Conservation (phyloP, 805 yeast species). For the Ogataea methanolica region DNA sequence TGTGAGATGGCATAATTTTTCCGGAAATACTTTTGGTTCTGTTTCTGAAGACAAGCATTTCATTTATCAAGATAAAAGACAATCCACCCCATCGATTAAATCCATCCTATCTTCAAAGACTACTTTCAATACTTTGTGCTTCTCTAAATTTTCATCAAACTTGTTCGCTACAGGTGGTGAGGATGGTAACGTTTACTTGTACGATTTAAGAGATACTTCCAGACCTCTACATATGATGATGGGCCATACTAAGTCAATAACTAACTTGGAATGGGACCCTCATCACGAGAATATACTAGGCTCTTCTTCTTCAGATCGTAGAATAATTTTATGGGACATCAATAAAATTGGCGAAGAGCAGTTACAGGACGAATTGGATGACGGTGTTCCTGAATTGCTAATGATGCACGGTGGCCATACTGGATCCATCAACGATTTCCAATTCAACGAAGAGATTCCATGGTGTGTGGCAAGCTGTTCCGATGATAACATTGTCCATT, state of each 20-base stretch:
- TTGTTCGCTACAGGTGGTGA: constrained; percentile 67
- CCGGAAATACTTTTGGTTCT: constrained; percentile 54
- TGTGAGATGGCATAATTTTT: constrained; percentile 62
- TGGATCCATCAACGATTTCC: constrained; percentile 66
- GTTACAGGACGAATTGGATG: constrained; percentile 82
- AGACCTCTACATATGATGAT: constrained; percentile 62
- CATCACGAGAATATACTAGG: constrained; percentile 73
- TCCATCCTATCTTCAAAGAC: constrained; percentile 25
- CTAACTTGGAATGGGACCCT: constrained; percentile 74
- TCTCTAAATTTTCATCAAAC: constrained; percentile 56
- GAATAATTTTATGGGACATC: constrained; percentile 80
- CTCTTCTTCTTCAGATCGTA: constrained; percentile 71
- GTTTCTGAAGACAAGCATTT: constrained; percentile 68
- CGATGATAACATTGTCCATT: constrained; percentile 56
- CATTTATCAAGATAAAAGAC: constrained; percentile 50
- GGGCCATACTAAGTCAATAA: constrained; percentile 75
- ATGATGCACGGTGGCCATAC: constrained; percentile 95
- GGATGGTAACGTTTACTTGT: constrained; percentile 60
- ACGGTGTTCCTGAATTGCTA: constrained; percentile 81
- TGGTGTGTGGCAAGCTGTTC: constrained; percentile 71
- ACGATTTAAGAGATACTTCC: constrained; percentile 46
- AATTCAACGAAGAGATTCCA: constrained; percentile 66
- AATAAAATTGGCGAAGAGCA: constrained; percentile 79
- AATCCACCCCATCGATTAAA: constrained; percentile 19
- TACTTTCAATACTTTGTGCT: constrained; percentile 59